Evolutionary conservation across 768 basidiomycete genomes (phyloP).

Genomic region (Hemileccinum rubropunctum): DNA sequence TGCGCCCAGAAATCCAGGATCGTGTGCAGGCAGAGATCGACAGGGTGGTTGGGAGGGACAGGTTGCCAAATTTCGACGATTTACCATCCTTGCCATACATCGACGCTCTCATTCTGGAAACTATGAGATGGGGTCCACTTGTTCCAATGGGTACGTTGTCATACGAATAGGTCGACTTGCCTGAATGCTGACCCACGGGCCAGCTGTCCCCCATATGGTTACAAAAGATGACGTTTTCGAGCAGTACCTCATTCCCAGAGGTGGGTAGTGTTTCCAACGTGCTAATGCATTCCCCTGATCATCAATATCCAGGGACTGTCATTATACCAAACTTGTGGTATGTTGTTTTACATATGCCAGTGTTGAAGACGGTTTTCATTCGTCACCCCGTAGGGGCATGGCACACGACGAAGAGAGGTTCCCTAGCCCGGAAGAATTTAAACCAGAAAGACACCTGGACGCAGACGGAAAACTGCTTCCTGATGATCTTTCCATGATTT

Average conservation of each 20-base stretch:
- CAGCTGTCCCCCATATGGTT: slow-evolving; percentile 28
- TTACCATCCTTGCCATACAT: slow-evolving; percentile 17
- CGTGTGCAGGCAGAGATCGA: slow-evolving; percentile 19
- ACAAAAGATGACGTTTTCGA: slow-evolving; percentile 41
- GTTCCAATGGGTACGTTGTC: slow-evolving; percentile 19
- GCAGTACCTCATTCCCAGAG: slow-evolving; percentile 51
- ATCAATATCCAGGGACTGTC: slow-evolving; percentile 11
- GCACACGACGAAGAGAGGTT: slow-evolving; percentile 19
- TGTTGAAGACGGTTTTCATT: not conserved
- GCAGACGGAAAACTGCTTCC: slow-evolving; percentile 16
- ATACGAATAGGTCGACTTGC: too few species aligned
- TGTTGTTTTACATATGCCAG: slow-evolving; percentile 1
- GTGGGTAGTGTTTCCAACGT: slow-evolving; percentile 14
- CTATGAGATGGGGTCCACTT: slow-evolving; percentile 20
- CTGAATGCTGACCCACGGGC: not conserved
- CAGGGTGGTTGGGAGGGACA: slow-evolving; percentile 15
- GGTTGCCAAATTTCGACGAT: slow-evolving; percentile 18
- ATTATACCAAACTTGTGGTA: slow-evolving; percentile 23
- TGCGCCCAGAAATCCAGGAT: slow-evolving; percentile 22
- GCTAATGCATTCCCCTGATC: not conserved
- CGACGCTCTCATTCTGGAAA: slow-evolving; percentile 22
- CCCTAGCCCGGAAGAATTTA: slow-evolving; percentile 30
- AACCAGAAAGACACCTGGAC: slow-evolving; percentile 33
- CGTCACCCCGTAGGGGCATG: slow-evolving; percentile 19
- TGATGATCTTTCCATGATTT: slow-evolving; percentile 20